Percentiles rank a stretch among this genome's conserved stretches.
These are phyloP conservation scores for Ophiostoma triangulosporum DNA, from an alignment of 2,329 filamentous ascomycete species.

Conservation along the genomic window DNA sequence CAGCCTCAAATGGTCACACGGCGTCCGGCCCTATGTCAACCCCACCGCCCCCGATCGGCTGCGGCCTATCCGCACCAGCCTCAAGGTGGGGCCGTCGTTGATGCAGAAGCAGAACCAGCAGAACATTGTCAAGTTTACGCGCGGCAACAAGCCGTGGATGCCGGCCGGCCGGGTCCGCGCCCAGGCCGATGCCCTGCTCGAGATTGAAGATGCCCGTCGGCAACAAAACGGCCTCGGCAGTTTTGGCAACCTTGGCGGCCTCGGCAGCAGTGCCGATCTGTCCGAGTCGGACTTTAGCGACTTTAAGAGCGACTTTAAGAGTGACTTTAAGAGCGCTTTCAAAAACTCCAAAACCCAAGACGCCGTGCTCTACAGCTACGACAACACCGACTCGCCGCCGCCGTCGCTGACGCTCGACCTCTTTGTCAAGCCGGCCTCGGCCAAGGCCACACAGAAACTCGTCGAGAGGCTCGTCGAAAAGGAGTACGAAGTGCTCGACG, in stretches of 20 bases:
- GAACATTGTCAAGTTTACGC: constrained; percentile 27
- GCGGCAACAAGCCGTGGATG: constrained; percentile 15
- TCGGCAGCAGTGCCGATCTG: background rate
- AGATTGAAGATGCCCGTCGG: constrained; percentile 24
- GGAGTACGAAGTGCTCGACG: constrained; percentile 35
- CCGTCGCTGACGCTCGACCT: constrained; percentile 25
- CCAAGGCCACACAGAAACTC: constrained; percentile 28
- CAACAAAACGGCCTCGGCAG: background rate
- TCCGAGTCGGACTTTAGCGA: constrained; percentile 19
- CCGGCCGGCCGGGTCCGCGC: constrained; percentile 20
- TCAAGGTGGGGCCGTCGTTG: background rate
- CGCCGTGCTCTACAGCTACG: constrained; percentile 31
- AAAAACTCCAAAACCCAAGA: constrained; percentile 13
- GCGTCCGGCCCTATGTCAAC: constrained; percentile 18
- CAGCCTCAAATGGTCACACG: constrained; percentile 28
- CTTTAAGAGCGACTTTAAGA: background rate
- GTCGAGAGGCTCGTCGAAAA: constrained; percentile 26
- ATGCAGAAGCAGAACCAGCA: constrained; percentile 14
- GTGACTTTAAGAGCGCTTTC: background rate
- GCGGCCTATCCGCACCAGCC: background rate
- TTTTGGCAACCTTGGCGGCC: background rate
- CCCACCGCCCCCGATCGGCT: constrained; percentile 13
- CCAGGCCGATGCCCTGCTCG: constrained; percentile 22
- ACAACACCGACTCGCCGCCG: constrained; percentile 26
- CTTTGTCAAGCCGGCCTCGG: constrained; percentile 22